phyloP scores from a whole-genome alignment of 2,329 filamentous ascomycete species.

The Aspergillus chevalieri region DNA sequence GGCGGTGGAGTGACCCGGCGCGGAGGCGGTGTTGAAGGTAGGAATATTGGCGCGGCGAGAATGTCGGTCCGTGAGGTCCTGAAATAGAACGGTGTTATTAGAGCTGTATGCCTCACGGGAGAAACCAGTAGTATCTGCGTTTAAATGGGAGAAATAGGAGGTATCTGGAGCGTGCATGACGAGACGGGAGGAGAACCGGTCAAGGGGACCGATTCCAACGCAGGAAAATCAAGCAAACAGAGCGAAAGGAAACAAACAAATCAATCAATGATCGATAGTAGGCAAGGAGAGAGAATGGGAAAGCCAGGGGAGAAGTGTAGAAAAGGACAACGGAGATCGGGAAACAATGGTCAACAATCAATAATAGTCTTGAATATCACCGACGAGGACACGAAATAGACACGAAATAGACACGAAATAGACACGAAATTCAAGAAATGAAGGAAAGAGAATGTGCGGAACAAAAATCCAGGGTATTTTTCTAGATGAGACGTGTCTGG shows the following conservation, averaged over 20 bases:
- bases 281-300: no score
- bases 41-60: constrained; percentile 78
- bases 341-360: no score
- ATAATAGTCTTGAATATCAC: not conserved
- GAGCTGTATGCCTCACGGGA: constrained; percentile 88
- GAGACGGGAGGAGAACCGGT: constrained; percentile 46
- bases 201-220: constrained; percentile 61
- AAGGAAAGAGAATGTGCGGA: constrained; percentile 4
- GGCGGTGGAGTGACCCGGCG: constrained; percentile 53
- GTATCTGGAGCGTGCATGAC: constrained; percentile 83
- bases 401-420: constrained; percentile 7
- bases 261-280: constrained; percentile 11
- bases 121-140: constrained; percentile 72
- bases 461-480: constrained; percentile 5
- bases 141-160: constrained; percentile 70
- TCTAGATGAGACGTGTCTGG: constrained; percentile 27
- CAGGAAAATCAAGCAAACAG: constrained; percentile 3
- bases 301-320: no score
- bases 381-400: constrained; percentile 6
- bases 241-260: constrained; percentile 22
- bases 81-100: constrained; percentile 59
- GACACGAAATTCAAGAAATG: constrained; percentile 2
- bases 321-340: no score
- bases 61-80: constrained; percentile 80
- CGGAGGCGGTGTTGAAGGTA: constrained; percentile 75